phyloP scores from a whole-genome alignment of 2,329 filamentous ascomycete species.

The Xylaria sp. region DNA sequence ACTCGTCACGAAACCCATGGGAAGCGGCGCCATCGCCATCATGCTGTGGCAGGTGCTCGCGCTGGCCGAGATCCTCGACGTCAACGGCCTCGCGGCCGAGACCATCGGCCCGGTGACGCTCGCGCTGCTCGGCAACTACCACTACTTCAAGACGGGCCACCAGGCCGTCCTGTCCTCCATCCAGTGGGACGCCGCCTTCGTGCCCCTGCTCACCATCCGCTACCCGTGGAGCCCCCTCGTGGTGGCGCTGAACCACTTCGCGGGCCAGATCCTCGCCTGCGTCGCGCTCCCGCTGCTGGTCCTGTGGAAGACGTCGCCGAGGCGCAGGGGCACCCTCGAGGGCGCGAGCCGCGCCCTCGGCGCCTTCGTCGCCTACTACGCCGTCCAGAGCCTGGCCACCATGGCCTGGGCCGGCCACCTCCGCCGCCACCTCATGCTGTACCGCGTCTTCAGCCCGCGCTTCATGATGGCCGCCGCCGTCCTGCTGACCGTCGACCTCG shows the following conservation, averaged over 20 bases:
- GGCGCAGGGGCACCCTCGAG: constrained; percentile 74
- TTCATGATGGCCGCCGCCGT: constrained; percentile 84
- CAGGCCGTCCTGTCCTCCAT: constrained; percentile 88
- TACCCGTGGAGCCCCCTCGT: constrained; percentile 92
- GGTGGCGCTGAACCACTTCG: constrained; percentile 87
- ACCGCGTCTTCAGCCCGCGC: constrained; percentile 88
- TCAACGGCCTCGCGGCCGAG: constrained; percentile 69
- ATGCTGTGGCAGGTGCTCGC: constrained; percentile 91
- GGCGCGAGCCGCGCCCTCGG: constrained; percentile 76
- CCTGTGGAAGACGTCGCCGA: constrained; percentile 89
- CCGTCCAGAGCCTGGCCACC: constrained; percentile 83
- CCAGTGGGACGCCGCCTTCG: constrained; percentile 96
- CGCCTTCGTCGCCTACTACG: constrained; percentile 83
- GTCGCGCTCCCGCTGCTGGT: constrained; percentile 81
- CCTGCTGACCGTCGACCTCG: constrained; percentile 79
- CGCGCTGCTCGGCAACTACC: constrained; percentile 88
- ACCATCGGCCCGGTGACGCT: constrained; percentile 86
- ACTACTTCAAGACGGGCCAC: constrained; percentile 98
- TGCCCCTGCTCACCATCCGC: constrained; percentile 81
- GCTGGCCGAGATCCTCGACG: constrained; percentile 71
- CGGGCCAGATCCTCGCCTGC: constrained; percentile 84
- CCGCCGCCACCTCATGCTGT: constrained; percentile 94
- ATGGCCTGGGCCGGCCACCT: constrained; percentile 91
- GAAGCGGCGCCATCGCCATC: constrained; percentile 82
- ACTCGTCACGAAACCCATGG: constrained; percentile 94